These are phyloP conservation scores for Zychaea mexicana DNA, from an alignment of 371 early-diverging fungal species.

Conservation along the genomic window DNA sequence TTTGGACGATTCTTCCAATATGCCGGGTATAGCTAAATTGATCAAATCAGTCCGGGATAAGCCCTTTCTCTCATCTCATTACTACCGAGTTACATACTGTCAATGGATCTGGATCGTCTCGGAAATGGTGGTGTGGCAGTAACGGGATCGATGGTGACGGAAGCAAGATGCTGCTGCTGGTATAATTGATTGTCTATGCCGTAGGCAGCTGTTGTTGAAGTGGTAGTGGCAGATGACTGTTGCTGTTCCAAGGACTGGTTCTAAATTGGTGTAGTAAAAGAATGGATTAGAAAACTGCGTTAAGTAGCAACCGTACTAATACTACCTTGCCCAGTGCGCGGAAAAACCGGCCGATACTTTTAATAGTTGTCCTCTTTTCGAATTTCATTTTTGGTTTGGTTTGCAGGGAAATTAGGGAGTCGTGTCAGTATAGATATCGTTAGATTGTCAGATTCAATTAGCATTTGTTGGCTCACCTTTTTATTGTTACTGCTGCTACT, in stretches of 20 bases:
- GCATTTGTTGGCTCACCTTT: constrained; percentile 14
- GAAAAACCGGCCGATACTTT: constrained; percentile 15
- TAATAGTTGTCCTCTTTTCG: constrained; percentile 9
- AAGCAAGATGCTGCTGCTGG: too few relatives aligned
- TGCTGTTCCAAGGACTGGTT: background rate
- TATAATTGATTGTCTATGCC: too few relatives aligned
- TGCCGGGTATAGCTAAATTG: background rate
- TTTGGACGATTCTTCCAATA: background rate
- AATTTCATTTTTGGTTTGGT: background rate
- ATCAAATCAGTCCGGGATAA: background rate
- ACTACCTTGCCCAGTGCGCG: constrained; percentile 14
- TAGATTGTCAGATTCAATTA: too few relatives aligned
- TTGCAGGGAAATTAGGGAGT: background rate
- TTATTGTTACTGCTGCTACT: background rate
- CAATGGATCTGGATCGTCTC: background rate
- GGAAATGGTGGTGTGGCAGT: too few relatives aligned
- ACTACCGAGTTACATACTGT: background rate
- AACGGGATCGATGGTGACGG: too few relatives aligned
- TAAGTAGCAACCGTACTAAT: background rate
- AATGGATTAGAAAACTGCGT: background rate
- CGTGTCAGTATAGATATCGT: too few relatives aligned
- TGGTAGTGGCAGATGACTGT: background rate
- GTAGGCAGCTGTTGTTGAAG: too few relatives aligned
- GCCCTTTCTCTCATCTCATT: background rate
- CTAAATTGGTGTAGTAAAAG: background rate